These are phyloP conservation scores for Glutinoglossum americanum DNA, from an alignment of 495 filamentous ascomycete species.

Conservation along the genomic window DNA sequence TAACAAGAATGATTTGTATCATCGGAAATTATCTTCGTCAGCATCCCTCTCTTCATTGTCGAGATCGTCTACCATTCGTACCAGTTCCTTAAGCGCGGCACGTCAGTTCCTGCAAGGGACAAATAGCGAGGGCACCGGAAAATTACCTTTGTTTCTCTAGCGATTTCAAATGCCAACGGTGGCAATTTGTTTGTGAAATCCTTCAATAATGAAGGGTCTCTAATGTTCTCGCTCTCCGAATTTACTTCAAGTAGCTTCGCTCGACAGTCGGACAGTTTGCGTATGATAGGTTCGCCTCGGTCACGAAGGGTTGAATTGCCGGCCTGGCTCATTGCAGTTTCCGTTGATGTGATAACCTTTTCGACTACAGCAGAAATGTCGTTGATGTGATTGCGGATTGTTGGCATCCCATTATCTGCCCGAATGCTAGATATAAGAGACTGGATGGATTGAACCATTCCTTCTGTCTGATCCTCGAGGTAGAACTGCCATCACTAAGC, in stretches of 20 bases:
- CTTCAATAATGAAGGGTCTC: slow-evolving; percentile 28
- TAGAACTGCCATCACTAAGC: slow-evolving; percentile 31
- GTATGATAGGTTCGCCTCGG: slow-evolving; percentile 36
- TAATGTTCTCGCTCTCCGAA: slow-evolving; percentile 35
- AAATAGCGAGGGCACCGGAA: not conserved
- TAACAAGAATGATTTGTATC: not conserved
- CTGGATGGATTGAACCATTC: slow-evolving; percentile 64
- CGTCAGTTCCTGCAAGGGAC: not conserved
- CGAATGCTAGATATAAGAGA: slow-evolving; percentile 62
- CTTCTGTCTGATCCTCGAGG: slow-evolving; percentile 65
- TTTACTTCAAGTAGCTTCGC: slow-evolving; percentile 44
- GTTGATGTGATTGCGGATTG: slow-evolving; percentile 46
- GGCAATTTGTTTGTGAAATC: slow-evolving; percentile 51
- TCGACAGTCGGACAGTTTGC: slow-evolving; percentile 39
- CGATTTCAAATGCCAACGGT: slow-evolving; percentile 74
- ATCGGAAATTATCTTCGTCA: slow-evolving; percentile 19
- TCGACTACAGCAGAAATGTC: slow-evolving; percentile 49
- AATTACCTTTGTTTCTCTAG: slow-evolving; percentile 41
- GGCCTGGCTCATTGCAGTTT: slow-evolving; percentile 29
- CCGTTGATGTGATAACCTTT: slow-evolving; percentile 44
- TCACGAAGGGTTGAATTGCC: slow-evolving; percentile 26
- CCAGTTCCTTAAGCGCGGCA: slow-evolving; percentile 32
- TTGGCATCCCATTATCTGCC: slow-evolving; percentile 37
- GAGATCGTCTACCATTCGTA: slow-evolving; percentile 21
- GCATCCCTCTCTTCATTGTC: slow-evolving; percentile 13